Evolutionary conservation across 2,329 filamentous ascomycete species (phyloP), one percentile per base, ranked within the genome.

Genomic region (Colletotrichum destructivum): DNA sequence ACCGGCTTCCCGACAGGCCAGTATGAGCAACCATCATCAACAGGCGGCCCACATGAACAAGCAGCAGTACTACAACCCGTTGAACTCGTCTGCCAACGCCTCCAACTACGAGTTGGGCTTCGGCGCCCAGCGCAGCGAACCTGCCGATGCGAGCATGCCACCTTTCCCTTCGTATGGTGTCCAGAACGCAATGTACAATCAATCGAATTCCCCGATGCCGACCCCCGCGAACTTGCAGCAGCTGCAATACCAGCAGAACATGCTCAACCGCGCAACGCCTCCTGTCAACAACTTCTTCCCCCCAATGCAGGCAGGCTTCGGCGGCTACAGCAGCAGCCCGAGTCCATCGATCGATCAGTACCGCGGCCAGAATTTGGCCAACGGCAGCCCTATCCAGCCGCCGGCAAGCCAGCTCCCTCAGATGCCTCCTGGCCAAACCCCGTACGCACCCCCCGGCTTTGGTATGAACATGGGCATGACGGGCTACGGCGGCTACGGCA

Each of bases 231-330:
- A 83, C 75, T 79, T 90, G 71, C 86, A 88, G 77, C 88, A 87
- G 75, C 78, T 90, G 75, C 88, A 89, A 73, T 91, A 88, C 76
- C 89, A 90, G 78, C 89, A 90, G 77, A 84, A 79, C 76, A 85
- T 91, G 82, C 84, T 91, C 79, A 84, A 84, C 57, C 85, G 89
- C 21, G 85, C 84, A 11, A 81, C 82, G 2, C 87, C 88, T 15
- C 86, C 86, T 12, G 86, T 90, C 82, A 87, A 84, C 77, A 89
- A 87, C 78, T 90, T 85, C 79, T 91, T 87, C 76, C 85, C 88
- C 4, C 79, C 82, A 9, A 87, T 91, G 84, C 88, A 87, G 77
- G 82, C 85, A 47, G 87, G 87, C 0, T 90, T 87, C 75, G 84
- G 82, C n/a, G 84, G 82, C n/a, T 91, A 87, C 76, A 85, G 82